phyloP scores from a whole-genome alignment of 169 alveolate genomes.

The Amoebophrya sp. region DNA sequence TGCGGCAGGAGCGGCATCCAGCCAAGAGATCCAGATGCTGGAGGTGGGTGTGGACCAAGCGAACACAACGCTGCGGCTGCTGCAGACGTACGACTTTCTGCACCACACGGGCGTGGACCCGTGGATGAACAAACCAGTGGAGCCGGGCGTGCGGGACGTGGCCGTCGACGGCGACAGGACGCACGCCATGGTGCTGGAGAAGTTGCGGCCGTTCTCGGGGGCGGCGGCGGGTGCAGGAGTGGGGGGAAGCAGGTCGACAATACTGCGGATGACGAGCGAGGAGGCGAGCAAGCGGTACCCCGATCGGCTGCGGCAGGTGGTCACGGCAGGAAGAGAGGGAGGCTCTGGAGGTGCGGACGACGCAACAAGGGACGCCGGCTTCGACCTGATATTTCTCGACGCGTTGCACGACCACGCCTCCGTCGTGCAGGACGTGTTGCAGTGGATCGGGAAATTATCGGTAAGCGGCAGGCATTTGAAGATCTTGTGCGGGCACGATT shows the following conservation, averaged over 20 bases:
- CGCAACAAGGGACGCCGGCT: background rate
- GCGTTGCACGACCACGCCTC: background rate
- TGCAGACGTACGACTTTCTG: background rate
- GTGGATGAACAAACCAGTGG: background rate
- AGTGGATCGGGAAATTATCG: background rate
- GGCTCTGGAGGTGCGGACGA: no score
- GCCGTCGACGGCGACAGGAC: background rate
- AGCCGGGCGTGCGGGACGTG: background rate
- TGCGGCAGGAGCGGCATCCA: no score
- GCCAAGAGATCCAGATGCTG: background rate
- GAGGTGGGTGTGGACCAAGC: background rate
- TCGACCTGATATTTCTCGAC: background rate
- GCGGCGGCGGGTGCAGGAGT: background rate
- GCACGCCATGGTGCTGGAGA: background rate
- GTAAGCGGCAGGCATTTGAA: background rate
- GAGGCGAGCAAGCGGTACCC: no score
- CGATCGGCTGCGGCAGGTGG: no score
- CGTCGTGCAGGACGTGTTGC: background rate
- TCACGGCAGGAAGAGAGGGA: no score
- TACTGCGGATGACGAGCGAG: background rate
- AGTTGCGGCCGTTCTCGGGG: background rate
- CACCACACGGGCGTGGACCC: background rate
- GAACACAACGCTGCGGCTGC: background rate
- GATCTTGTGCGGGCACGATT: background rate
- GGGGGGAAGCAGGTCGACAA: background rate